Base-by-base conservation (phyloP, 164 flowering plant genomes). In the Stephania cephalantha region DNA sequence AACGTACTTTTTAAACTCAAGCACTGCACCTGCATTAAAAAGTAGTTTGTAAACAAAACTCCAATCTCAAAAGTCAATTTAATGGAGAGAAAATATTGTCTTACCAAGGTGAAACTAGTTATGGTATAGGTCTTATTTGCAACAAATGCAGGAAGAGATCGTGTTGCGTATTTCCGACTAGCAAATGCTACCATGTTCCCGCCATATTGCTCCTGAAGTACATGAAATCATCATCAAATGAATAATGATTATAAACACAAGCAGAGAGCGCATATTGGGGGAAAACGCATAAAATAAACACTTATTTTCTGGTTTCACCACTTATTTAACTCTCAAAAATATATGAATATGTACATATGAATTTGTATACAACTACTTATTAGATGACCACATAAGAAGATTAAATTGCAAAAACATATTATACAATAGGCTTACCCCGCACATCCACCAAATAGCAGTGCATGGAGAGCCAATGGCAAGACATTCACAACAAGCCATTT, bases 101-200 rank as follows among this genome's bases (percentile, higher is more conserved):
- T 87, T 89, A 95, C 99, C 81, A 93, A 90, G 68, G 99, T 95
- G 78, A 92, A 91, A 79, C 99, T 93, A 77, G 97, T 93, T 18
- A 95, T 90, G 13, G 83, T 90, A 79, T 74, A 89, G 58, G 94
- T 80, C 64, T 72, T 15, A 75, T 93, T 90, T 70, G 98, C 95
- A 82, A 92, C 97, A 81, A 95, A 93, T 67, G 91, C 88, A 77
- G 93, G 87, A 2, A 50, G 75, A 46, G 99, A 93, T 75, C 94
- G 84, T 46, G 99, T 98, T 76, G 99, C 99, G 82, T 93, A 95
- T 77, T 90, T 93, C 68, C 90, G 83, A 50, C 99, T 98, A 25
- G 99, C 98, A 90, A 95, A 95, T 79, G 98, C 99, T 25, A 93
- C 99, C 99, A 95, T 93, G 83, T 90, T 87, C 5, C 98, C 96